Conservation (phyloP, 805 yeast genomes). For the Cyberlindnera petersonii region DNA sequence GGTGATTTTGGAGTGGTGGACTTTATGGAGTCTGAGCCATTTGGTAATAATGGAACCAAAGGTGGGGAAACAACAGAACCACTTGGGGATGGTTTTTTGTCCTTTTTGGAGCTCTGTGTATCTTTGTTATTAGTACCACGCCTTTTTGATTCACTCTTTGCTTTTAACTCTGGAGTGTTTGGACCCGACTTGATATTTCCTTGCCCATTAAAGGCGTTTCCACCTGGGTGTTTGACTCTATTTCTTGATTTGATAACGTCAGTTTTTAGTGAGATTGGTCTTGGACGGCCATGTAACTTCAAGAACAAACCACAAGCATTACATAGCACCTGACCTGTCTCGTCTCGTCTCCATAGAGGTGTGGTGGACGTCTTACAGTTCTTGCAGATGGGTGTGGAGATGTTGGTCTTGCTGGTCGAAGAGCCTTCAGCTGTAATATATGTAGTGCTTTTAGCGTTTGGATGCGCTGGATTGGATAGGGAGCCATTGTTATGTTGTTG, state of each 20-base stretch:
- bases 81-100: conserved; percentile 13
- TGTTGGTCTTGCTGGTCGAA: conserved; percentile 60
- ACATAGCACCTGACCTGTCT: conserved; percentile 83
- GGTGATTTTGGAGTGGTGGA: conserved; percentile 20
- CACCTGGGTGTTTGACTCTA: conserved; percentile 56
- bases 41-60: conserved; percentile 38
- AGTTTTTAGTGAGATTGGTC: conserved; percentile 88
- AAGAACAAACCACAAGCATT: conserved; percentile 91
- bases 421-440: conserved; percentile 54
- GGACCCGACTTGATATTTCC: conserved; percentile 16
- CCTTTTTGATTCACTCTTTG: conserved; percentile 18
- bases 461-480: conserved; percentile 28
- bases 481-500: background rate
- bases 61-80: conserved; percentile 32
- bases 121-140: conserved; percentile 5
- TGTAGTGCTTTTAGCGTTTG: conserved; percentile 59
- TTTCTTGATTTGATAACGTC: conserved; percentile 91
- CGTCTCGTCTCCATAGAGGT: conserved; percentile 94
- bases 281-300: conserved; percentile 86
- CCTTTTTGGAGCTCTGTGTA: background rate
- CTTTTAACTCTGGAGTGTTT: conserved; percentile 23
- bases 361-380: conserved; percentile 92
- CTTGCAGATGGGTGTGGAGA: conserved; percentile 70
- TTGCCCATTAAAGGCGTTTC: conserved; percentile 6
- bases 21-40: conserved; percentile 19